These are phyloP conservation scores for Citrus reticulata DNA, from an alignment of 345 rosid species.

Conservation along the genomic window DNA sequence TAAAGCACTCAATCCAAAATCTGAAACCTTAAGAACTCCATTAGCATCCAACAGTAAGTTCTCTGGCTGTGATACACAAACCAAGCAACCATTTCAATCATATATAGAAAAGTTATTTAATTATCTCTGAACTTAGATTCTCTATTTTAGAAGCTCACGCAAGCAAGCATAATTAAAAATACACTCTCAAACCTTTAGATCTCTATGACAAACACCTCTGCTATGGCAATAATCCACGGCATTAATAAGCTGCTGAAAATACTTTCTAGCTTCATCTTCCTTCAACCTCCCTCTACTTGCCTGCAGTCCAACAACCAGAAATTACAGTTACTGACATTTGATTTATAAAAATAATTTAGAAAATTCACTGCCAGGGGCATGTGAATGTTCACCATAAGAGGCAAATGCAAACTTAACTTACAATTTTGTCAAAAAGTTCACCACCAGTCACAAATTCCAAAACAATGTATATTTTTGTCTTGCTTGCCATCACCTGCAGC, in stretches of 20 bases:
- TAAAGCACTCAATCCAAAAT: slow-evolving; percentile 96
- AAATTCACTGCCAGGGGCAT: not conserved
- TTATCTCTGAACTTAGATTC: slow-evolving; percentile 1
- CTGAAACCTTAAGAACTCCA: slow-evolving; percentile 87
- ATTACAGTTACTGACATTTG: not conserved
- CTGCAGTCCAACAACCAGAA: slow-evolving; percentile 28
- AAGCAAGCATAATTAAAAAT: not conserved
- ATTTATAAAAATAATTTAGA: not conserved
- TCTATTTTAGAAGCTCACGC: not conserved
- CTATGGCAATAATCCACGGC: slow-evolving; percentile 98
- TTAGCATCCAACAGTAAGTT: slow-evolving; percentile 86
- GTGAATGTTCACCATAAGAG: not conserved
- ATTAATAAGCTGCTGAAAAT: slow-evolving; percentile 93
- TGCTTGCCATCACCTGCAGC: slow-evolving; percentile 97
- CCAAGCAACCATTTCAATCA: slow-evolving; percentile 5
- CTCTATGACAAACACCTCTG: slow-evolving; percentile 93
- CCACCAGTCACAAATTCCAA: slow-evolving; percentile 95
- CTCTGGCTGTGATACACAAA: slow-evolving; percentile 71
- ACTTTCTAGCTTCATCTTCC: slow-evolving; percentile 94
- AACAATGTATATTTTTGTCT: slow-evolving; percentile 89
- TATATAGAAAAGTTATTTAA: not conserved
- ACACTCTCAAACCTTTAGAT: slow-evolving; percentile 61
- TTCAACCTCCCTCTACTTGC: slow-evolving; percentile 89
- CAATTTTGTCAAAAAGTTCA: slow-evolving; percentile 97
- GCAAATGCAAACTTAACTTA: slow-evolving; percentile 34